phyloP scores from a whole-genome alignment of 495 filamentous ascomycete genomes.

The Hypoxylon fuscum region DNA sequence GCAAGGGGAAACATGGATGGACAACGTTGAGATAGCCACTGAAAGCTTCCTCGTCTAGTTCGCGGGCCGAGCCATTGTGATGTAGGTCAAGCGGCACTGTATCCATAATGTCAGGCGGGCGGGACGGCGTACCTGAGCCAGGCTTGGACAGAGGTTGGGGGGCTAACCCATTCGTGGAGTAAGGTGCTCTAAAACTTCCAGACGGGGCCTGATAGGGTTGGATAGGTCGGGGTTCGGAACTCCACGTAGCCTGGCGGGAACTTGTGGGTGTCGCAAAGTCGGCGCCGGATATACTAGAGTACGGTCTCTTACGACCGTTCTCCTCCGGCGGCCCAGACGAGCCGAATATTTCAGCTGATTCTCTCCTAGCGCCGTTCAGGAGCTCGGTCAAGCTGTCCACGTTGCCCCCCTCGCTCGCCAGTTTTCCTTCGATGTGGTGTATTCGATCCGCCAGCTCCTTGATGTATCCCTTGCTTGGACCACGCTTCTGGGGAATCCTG shows the following conservation, averaged over 20 bases:
- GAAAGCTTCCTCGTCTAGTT: conserved; percentile 57
- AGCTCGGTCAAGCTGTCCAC: conserved; percentile 42
- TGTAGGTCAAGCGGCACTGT: conserved; percentile 38
- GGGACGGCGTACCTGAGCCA: conserved; percentile 39
- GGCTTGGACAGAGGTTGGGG: conserved; percentile 45
- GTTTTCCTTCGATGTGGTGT: conserved; percentile 78
- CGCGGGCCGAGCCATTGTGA: conserved; percentile 42
- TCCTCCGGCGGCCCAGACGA: conserved; percentile 48
- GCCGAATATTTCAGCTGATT: conserved; percentile 49
- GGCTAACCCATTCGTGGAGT: conserved; percentile 55
- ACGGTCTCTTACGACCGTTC: conserved; percentile 53
- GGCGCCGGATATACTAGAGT: conserved; percentile 56
- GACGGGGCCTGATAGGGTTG: conserved; percentile 49
- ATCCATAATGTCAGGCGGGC: conserved; percentile 46
- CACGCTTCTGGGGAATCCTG: conserved; percentile 92
- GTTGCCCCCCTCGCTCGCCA: conserved; percentile 45
- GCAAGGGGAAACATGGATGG: conserved; percentile 77
- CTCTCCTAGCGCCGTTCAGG: conserved; percentile 42
- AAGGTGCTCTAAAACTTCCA: conserved; percentile 37
- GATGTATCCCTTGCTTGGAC: conserved; percentile 97
- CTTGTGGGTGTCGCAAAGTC: conserved; percentile 47
- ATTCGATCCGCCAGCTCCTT: conserved; percentile 93
- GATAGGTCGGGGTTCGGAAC: conserved; percentile 51
- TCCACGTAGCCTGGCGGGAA: conserved; percentile 45
- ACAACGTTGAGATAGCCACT: conserved; percentile 75